Conservation (phyloP, 257 asterid species). For the Fraxinus excelsior region DNA sequence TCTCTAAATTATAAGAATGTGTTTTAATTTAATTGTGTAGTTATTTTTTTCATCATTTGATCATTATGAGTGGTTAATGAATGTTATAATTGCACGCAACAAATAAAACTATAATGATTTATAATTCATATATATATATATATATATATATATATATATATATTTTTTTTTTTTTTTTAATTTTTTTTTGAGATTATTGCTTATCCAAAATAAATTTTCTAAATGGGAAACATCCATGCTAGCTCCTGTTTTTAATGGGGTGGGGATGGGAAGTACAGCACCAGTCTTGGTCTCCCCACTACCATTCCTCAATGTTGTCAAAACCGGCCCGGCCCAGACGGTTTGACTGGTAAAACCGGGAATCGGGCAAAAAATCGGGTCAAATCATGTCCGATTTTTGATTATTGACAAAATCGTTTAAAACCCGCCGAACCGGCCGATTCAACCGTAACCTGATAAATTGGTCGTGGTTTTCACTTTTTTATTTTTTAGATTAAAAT, state of each 20-base stretch:
- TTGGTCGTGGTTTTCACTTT: no score
- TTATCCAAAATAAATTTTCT: background rate
- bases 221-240: background rate
- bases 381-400: no score
- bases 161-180: background rate
- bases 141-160: no score
- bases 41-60: background rate
- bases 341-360: no score
- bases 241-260: background rate
- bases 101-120: background rate
- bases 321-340: no score
- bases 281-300: background rate
- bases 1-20: background rate
- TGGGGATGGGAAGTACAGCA: background rate
- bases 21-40: background rate
- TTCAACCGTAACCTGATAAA: no score
- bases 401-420: no score
- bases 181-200: background rate
- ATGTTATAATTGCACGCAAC: background rate
- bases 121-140: background rate
- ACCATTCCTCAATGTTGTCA: no score
- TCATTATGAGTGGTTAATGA: background rate
- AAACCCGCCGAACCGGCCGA: no score
- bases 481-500: no score
- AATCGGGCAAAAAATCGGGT: no score